Conservation (phyloP, 768 basidiomycete species). For the Phlegmacium glaucopus region DNA sequence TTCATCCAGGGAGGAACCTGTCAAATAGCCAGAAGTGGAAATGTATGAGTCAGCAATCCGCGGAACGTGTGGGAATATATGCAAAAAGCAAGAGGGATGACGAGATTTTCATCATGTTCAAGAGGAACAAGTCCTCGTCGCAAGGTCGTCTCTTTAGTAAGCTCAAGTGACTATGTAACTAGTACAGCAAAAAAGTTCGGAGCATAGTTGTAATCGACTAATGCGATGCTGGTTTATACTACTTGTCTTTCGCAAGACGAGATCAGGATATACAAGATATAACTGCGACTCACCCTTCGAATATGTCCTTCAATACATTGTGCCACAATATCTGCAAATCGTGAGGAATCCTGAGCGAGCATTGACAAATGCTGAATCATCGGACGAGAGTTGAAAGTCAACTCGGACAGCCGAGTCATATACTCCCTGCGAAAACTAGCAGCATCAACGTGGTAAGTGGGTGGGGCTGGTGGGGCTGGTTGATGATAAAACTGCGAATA, state of each 20-base stretch:
- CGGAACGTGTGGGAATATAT: conserved; percentile 33
- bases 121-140: conserved; percentile 24
- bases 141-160: conserved; percentile 28
- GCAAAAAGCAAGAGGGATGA: conserved; percentile 15
- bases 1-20: conserved; percentile 91
- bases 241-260: conserved; percentile 22
- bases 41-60: conserved; percentile 73
- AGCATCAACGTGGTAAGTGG: conserved; percentile 29
- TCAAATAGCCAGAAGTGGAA: conserved; percentile 33
- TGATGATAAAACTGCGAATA: conserved; percentile 41
- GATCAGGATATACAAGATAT: conserved; percentile 15
- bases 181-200: conserved; percentile 28
- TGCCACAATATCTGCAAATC: conserved; percentile 76
- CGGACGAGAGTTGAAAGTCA: conserved; percentile 92
- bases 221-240: conserved; percentile 7
- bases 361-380: conserved; percentile 92
- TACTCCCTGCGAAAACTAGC: conserved; percentile 63
- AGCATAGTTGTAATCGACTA: conserved; percentile 5
- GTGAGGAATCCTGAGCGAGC: conserved; percentile 83
- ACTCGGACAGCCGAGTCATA: conserved; percentile 64
- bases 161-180: conserved; percentile 27
- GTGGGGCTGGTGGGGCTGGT: conserved; percentile 34
- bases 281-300: conserved; percentile 70
- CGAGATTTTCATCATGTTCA: conserved; percentile 13
- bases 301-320: conserved; percentile 85